These are phyloP conservation scores for Pinus tabuliformis DNA, from an alignment of 75 land plant species.

Conservation along the genomic window DNA sequence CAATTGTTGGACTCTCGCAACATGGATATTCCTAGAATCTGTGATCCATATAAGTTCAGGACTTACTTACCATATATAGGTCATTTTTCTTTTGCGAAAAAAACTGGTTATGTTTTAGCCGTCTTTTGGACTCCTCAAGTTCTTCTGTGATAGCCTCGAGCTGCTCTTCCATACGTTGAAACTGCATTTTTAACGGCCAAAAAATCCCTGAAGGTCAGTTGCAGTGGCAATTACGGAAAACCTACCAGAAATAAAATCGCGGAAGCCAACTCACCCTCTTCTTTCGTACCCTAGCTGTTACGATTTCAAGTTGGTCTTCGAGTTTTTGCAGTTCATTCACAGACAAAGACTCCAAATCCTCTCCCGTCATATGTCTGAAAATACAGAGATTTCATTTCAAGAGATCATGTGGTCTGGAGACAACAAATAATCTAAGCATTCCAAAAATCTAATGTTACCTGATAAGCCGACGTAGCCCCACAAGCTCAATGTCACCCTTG, in stretches of 20 bases:
- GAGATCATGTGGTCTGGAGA: too few relatives aligned
- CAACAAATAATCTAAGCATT: too few relatives aligned
- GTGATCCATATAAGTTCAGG: too few relatives aligned
- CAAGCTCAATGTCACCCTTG: too few relatives aligned
- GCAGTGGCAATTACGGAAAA: background rate
- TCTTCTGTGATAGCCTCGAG: background rate
- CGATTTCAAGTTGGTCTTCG: slow-evolving; percentile 1
- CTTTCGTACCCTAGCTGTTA: background rate
- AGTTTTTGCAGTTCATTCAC: background rate
- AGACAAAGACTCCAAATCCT: background rate
- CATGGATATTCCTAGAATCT: too few relatives aligned
- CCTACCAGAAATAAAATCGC: too few relatives aligned
- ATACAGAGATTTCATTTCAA: too few relatives aligned
- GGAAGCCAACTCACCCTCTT: background rate
- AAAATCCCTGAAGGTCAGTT: background rate
- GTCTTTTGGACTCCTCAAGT: background rate
- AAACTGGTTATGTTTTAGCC: background rate
- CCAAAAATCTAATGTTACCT: too few relatives aligned
- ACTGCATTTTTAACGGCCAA: background rate
- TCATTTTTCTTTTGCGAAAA: background rate
- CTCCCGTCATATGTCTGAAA: background rate
- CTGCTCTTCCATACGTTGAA: background rate
- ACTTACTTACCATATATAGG: background rate
- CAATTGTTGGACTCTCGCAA: too few relatives aligned
- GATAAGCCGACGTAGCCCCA: too few relatives aligned